Conservation (phyloP, 2,329 filamentous ascomycete genomes). For the Aspergillus sp. region DNA sequence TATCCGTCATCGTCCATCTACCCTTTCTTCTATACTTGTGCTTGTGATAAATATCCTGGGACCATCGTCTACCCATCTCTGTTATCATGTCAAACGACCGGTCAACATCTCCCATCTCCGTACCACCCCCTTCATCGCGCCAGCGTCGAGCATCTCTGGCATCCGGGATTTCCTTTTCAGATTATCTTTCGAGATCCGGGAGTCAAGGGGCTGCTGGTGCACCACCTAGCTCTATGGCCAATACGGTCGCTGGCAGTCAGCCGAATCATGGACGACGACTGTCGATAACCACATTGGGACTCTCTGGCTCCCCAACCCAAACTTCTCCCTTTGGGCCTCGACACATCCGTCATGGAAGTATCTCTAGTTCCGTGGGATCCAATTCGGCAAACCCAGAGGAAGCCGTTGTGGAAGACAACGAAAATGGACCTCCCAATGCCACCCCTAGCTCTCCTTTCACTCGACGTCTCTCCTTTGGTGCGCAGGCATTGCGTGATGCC, state of each 20-base stretch:
- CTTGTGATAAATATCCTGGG: background rate
- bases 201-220: slow-evolving; percentile 21
- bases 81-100: slow-evolving; percentile 48
- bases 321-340: slow-evolving; percentile 53
- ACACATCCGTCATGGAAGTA: slow-evolving; percentile 63
- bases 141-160: slow-evolving; percentile 52
- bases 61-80: background rate
- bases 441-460: slow-evolving; percentile 68
- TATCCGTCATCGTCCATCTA: background rate
- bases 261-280: slow-evolving; percentile 63
- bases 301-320: slow-evolving; percentile 71
- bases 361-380: slow-evolving; percentile 62
- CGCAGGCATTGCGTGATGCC: slow-evolving; percentile 72
- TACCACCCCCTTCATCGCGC: slow-evolving; percentile 37
- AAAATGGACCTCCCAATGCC: slow-evolving; percentile 59
- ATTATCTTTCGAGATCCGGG: slow-evolving; percentile 41
- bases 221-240: slow-evolving; percentile 53
- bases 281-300: slow-evolving; percentile 72
- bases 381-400: slow-evolving; percentile 45
- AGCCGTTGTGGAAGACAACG: slow-evolving; percentile 65
- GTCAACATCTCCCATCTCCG: slow-evolving; percentile 42
- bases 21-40: background rate
- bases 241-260: slow-evolving; percentile 52
- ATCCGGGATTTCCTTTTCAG: slow-evolving; percentile 42
- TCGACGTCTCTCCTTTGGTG: slow-evolving; percentile 87